phyloP scores from a whole-genome alignment of 192 early-diverging fungal genomes.

The Podila minutissima region DNA sequence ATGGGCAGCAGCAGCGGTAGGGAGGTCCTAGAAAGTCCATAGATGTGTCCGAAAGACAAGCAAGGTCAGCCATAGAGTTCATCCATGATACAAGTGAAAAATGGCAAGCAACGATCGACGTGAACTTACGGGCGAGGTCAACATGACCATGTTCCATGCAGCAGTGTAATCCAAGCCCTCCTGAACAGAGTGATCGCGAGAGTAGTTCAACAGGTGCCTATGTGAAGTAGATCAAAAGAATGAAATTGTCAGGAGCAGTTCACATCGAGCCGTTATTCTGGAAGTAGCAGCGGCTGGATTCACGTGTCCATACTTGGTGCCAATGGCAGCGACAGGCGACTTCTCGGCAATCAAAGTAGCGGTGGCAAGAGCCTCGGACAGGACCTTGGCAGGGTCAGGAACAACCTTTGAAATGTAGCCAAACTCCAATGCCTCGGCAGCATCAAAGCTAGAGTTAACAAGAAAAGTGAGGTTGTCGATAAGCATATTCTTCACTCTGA shows the following conservation, averaged over 20 bases:
- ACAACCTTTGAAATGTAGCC: constrained; percentile 59
- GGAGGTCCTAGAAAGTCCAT: constrained; percentile 24
- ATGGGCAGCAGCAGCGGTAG: constrained; percentile 25
- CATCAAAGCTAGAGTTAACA: constrained; percentile 51
- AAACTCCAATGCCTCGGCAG: constrained; percentile 67
- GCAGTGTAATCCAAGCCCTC: constrained; percentile 90
- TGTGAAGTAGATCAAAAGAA: neutral
- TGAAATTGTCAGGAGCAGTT: neutral
- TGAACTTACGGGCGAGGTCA: constrained; percentile 71
- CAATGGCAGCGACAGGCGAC: constrained; percentile 85
- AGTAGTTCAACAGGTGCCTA: constrained; percentile 85
- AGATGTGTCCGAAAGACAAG: neutral
- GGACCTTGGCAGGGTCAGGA: constrained; percentile 12
- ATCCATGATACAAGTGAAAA: neutral
- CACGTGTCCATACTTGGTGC: constrained; percentile 78
- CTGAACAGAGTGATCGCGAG: constrained; percentile 90
- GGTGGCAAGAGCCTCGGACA: constrained; percentile 69
- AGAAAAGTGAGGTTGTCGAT: no score
- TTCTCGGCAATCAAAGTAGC: constrained; percentile 86
- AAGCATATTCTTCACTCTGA: neutral
- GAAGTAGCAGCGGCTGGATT: no score
- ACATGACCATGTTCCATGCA: constrained; percentile 89
- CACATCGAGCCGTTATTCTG: no score
- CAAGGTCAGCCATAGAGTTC: neutral
- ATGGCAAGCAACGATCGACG: neutral